These are phyloP conservation scores for Neurospora terricola DNA, from an alignment of 495 filamentous ascomycete genomes.

Conservation along the genomic window DNA sequence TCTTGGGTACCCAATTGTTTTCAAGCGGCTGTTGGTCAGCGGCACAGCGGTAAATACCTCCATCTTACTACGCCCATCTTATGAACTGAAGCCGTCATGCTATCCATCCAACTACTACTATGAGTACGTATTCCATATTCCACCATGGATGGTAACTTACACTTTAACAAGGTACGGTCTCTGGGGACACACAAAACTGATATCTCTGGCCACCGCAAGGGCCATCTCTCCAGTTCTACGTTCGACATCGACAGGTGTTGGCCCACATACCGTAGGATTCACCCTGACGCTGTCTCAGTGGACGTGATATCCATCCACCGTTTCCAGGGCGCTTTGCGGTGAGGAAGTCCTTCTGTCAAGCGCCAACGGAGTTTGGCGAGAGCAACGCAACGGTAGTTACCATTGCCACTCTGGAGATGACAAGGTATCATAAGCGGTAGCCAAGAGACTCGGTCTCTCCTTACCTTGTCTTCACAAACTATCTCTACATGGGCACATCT, in stretches of 20 bases:
- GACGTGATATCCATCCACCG: background rate
- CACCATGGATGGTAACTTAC: background rate
- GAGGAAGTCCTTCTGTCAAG: background rate
- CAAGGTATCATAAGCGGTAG: background rate
- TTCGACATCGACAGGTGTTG: background rate
- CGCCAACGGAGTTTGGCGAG: background rate
- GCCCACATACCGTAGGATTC: background rate
- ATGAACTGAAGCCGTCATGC: background rate
- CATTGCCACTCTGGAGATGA: background rate
- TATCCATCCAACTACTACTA: background rate
- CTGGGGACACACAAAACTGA: background rate
- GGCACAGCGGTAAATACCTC: slow-evolving; percentile 18
- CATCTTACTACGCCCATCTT: background rate
- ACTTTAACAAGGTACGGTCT: background rate
- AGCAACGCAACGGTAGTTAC: background rate
- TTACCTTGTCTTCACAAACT: background rate
- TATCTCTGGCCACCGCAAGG: background rate
- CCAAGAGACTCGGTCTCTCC: background rate
- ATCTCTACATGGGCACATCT: background rate
- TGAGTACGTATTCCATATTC: background rate
- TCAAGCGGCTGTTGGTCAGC: slow-evolving; percentile 17
- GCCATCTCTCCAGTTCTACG: background rate
- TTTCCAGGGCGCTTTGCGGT: background rate
- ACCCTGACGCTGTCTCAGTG: background rate
- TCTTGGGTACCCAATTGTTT: background rate